Evolutionary conservation across 805 yeast species (phyloP).

Genomic region (Kodamaea hsintzibuensis): DNA sequence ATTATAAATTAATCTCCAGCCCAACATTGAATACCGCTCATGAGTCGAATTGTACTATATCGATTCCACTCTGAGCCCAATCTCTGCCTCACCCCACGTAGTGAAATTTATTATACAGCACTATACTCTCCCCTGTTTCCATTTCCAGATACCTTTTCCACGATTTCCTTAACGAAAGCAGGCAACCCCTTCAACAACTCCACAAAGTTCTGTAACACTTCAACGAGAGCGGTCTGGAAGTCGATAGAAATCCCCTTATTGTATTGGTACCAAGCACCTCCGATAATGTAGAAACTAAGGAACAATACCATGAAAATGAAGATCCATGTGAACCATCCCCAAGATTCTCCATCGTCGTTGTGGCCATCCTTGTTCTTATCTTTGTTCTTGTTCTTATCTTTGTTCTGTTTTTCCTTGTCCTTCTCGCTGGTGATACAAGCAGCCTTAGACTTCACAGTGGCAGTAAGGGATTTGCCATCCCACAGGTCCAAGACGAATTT

Average conservation of each 20-base stretch:
- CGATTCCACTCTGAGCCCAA: too few species aligned
- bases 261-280: conserved; percentile 75
- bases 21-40: not conserved
- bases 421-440: conserved; percentile 41
- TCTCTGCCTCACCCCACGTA: not conserved
- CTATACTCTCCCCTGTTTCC: conserved; percentile 84
- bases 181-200: conserved; percentile 63
- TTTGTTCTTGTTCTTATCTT: conserved; percentile 6
- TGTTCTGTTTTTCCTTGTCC: conserved; percentile 26
- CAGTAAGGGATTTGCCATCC: conserved; percentile 34
- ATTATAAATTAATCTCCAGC: not conserved
- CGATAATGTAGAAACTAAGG: conserved; percentile 69
- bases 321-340: conserved; percentile 85
- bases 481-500: conserved; percentile 34
- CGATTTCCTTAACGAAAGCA: conserved; percentile 64
- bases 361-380: conserved; percentile 21
- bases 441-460: conserved; percentile 33
- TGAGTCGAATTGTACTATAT: not conserved
- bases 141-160: conserved; percentile 62
- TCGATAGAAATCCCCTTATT: conserved; percentile 71
- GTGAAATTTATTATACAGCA: conserved; percentile 59
- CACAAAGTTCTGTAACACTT: conserved; percentile 66
- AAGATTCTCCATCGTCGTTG: conserved; percentile 43
- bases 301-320: conserved; percentile 72
- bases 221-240: conserved; percentile 69